Evolutionary conservation across 108 stramenopile genomes (phyloP).

Genomic region (Fistulifera pelliculosa): DNA sequence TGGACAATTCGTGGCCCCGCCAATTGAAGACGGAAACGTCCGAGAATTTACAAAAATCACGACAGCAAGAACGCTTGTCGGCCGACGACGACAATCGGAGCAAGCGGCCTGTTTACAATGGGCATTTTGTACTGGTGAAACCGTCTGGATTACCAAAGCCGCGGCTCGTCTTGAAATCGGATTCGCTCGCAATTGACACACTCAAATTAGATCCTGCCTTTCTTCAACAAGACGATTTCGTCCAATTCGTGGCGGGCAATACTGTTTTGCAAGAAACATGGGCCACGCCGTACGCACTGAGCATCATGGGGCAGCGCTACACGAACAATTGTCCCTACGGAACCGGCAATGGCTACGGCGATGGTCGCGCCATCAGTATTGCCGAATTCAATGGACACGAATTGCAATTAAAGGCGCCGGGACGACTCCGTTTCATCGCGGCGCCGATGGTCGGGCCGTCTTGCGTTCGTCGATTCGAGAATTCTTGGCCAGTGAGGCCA

Average conservation of each 20-base stretch:
- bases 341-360: conserved; percentile 65
- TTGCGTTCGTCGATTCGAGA: conserved; percentile 79
- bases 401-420: conserved; percentile 93
- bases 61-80: neutral
- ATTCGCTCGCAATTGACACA: conserved; percentile 12
- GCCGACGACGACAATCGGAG: conserved; percentile 9
- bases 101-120: conserved; percentile 45
- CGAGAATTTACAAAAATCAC: conserved; percentile 16
- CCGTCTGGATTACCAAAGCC: conserved; percentile 46
- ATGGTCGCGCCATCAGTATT: conserved; percentile 58
- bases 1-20: conserved; percentile 13
- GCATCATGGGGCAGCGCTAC: conserved; percentile 52
- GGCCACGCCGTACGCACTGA: conserved; percentile 71
- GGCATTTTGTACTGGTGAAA: conserved; percentile 42
- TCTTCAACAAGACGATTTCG: conserved; percentile 27
- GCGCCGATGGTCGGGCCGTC: conserved; percentile 87
- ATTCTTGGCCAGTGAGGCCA: conserved; percentile 85
- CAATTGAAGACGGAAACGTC: conserved; percentile 16
- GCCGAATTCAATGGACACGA: conserved; percentile 58
- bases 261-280: conserved; percentile 30
- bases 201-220: conserved; percentile 14
- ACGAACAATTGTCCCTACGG: conserved; percentile 51
- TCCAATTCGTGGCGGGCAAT: conserved; percentile 41
- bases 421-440: conserved; percentile 82
- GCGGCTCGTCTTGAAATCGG: conserved; percentile 25